Evolutionary conservation across 805 yeast species (phyloP).

Genomic region (Candida ulmi): DNA sequence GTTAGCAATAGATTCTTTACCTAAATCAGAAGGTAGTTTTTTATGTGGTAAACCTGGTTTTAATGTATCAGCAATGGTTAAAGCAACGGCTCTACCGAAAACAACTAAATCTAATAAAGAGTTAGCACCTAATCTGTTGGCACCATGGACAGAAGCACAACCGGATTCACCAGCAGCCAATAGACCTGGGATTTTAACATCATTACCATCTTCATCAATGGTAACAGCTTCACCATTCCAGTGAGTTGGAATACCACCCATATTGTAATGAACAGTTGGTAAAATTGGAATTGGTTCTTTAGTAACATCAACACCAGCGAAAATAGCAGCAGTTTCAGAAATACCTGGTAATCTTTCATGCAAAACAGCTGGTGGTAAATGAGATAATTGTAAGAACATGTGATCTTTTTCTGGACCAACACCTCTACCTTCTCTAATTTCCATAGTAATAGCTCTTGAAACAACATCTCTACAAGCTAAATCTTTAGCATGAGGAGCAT

Average conservation of each 20-base stretch:
- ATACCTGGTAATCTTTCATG: slow-evolving; percentile 98
- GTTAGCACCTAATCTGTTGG: slow-evolving; percentile 98
- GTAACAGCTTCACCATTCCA: slow-evolving; percentile 94
- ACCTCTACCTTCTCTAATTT: slow-evolving; percentile 98
- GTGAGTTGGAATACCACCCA: slow-evolving; percentile 99
- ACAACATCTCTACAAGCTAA: slow-evolving; percentile 98
- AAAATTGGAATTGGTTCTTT: slow-evolving; percentile 98
- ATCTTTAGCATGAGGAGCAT: slow-evolving; percentile 98
- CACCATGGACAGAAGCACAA: slow-evolving; percentile 99
- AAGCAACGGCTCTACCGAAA: slow-evolving; percentile 97
- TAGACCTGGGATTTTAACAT: slow-evolving; percentile 86
- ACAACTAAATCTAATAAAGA: slow-evolving; percentile 94
- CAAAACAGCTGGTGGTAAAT: slow-evolving; percentile 85
- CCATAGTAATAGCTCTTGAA: slow-evolving; percentile 97
- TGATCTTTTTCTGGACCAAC: slow-evolving; percentile 96
- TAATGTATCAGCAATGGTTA: slow-evolving; percentile 78
- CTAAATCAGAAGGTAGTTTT: slow-evolving; percentile 79
- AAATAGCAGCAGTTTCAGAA: slow-evolving; percentile 96
- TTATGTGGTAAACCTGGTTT: slow-evolving; percentile 86
- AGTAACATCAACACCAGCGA: slow-evolving; percentile 99
- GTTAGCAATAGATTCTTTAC: slow-evolving; percentile 85
- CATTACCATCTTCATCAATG: slow-evolving; percentile 80
- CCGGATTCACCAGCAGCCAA: slow-evolving; percentile 99
- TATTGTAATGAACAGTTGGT: slow-evolving; percentile 98
- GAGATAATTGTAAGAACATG: slow-evolving; percentile 89